These are phyloP conservation scores for Ogataea nakhonphanomensis DNA, from an alignment of 805 yeast species.

Conservation along the genomic window DNA sequence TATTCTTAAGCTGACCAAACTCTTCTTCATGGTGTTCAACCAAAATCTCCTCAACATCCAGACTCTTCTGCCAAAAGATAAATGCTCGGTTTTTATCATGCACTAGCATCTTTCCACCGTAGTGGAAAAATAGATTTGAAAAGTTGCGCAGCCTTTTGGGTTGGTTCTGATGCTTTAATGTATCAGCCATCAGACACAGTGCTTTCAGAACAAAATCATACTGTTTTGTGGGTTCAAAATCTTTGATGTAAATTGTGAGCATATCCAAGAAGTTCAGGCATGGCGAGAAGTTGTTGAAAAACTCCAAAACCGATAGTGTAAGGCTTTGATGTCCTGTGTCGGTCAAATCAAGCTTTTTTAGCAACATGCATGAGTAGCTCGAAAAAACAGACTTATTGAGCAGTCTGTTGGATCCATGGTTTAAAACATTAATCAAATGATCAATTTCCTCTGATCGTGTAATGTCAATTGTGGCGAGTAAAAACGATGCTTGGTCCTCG, in stretches of 20 bases:
- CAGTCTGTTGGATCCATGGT: background rate
- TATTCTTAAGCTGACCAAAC: slow-evolving; percentile 24
- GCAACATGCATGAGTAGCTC: slow-evolving; percentile 1
- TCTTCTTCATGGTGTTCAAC: slow-evolving; percentile 9
- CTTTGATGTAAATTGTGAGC: slow-evolving; percentile 19
- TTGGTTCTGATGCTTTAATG: slow-evolving; percentile 23
- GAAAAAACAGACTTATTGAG: background rate
- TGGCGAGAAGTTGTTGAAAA: slow-evolving; percentile 2
- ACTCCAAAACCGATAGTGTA: slow-evolving; percentile 8
- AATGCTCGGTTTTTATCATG: slow-evolving; percentile 13
- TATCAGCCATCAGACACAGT: slow-evolving; percentile 17
- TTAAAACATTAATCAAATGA: slow-evolving; percentile 1
- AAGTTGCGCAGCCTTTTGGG: slow-evolving; percentile 43
- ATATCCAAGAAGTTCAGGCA: slow-evolving; percentile 19
- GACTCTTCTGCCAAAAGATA: slow-evolving; percentile 25
- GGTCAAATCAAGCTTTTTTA: background rate
- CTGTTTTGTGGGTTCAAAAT: slow-evolving; percentile 6
- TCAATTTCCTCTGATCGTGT: background rate
- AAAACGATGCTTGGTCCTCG: slow-evolving; percentile 5
- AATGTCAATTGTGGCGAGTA: slow-evolving; percentile 3
- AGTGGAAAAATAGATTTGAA: slow-evolving; percentile 43
- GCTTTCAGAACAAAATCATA: slow-evolving; percentile 7
- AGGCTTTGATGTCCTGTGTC: slow-evolving; percentile 7
- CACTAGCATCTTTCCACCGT: slow-evolving; percentile 30
- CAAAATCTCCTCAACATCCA: slow-evolving; percentile 33